Evolutionary conservation across 148 eudicot species (phyloP).

Genomic region (Rhododendron williamsianum): DNA sequence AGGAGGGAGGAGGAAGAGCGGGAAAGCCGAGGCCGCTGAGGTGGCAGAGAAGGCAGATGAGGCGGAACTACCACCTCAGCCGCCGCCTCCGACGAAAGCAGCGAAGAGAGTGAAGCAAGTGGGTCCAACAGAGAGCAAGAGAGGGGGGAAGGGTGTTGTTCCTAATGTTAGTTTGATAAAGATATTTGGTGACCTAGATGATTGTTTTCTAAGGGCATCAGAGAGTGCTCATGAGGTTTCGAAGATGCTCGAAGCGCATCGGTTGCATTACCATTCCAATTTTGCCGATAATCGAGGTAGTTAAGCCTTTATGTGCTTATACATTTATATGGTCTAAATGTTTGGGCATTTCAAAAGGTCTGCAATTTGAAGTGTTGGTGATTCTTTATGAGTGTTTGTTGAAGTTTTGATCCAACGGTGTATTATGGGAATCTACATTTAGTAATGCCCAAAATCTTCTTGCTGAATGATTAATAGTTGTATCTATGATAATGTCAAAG

Average conservation of each 20-base stretch:
- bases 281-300: constrained; percentile 75
- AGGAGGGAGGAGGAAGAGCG: constrained; percentile 16
- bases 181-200: constrained; percentile 69
- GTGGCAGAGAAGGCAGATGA: constrained; percentile 22
- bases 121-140: constrained; percentile 30
- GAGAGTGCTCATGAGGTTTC: constrained; percentile 83
- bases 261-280: constrained; percentile 95
- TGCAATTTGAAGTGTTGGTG: background rate
- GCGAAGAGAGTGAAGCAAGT: constrained; percentile 44
- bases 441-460: background rate
- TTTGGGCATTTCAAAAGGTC: background rate
- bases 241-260: constrained; percentile 85
- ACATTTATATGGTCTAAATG: background rate
- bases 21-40: constrained; percentile 27
- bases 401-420: background rate
- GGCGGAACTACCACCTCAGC: constrained; percentile 37
- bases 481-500: background rate
- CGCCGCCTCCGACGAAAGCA: constrained; percentile 22
- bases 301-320: background rate
- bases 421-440: background rate
- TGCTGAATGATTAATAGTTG: background rate
- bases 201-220: constrained; percentile 73
- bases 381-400: background rate
- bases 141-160: constrained; percentile 36
- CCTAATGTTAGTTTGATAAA: constrained; percentile 40